phyloP scores from a whole-genome alignment of 345 rosid species.

The Cardamine resedifolia region DNA sequence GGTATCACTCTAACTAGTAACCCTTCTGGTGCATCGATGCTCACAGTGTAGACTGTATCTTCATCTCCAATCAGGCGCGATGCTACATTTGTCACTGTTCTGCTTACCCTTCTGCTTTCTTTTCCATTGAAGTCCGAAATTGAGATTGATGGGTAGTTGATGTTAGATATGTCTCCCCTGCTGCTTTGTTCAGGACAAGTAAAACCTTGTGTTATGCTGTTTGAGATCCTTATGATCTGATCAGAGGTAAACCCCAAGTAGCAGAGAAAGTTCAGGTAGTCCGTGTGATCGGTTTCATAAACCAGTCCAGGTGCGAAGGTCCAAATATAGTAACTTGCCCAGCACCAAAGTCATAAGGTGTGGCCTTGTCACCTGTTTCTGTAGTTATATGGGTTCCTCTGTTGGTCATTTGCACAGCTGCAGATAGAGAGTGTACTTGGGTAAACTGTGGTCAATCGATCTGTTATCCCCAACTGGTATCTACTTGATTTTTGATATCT shows the following conservation, averaged over 20 bases:
- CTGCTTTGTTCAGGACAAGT: conserved; percentile 48
- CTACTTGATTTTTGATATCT: not conserved
- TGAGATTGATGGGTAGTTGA: conserved; percentile 78
- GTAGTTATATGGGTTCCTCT: conserved; percentile 47
- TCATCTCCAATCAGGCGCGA: conserved; percentile 41
- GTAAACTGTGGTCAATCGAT: not conserved
- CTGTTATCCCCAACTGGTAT: not conserved
- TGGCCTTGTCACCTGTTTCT: conserved; percentile 51
- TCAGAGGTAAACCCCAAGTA: conserved; percentile 44
- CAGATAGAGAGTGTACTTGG: conserved; percentile 1
- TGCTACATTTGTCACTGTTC: conserved; percentile 63
- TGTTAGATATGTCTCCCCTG: conserved; percentile 45
- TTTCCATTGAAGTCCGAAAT: conserved; percentile 42
- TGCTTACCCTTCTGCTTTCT: conserved; percentile 41
- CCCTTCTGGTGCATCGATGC: conserved; percentile 36
- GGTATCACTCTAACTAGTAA: conserved; percentile 48
- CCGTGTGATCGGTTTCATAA: conserved; percentile 53
- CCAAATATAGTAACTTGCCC: conserved; percentile 57
- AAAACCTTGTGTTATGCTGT: conserved; percentile 40
- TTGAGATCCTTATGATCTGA: conserved; percentile 42
- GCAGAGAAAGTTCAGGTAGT: conserved; percentile 68
- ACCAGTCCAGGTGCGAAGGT: conserved; percentile 58
- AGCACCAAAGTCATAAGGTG: conserved; percentile 62
- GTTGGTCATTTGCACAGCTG: conserved; percentile 60
- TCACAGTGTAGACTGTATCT: conserved; percentile 37